Evolutionary conservation across 345 rosid genomes (phyloP).

Genomic region (Pistacia atlantica): DNA sequence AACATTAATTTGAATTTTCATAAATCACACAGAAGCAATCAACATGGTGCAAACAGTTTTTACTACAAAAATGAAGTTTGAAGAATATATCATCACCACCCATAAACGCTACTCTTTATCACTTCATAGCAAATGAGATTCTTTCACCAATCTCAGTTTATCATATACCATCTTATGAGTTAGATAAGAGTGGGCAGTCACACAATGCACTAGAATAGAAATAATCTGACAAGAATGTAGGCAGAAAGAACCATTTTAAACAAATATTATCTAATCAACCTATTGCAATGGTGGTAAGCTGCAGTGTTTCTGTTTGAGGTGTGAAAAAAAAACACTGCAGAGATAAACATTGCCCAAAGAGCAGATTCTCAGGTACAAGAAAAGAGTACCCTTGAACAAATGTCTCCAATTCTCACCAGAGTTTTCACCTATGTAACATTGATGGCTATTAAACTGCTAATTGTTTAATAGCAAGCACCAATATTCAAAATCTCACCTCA

Average conservation of each 20-base stretch:
- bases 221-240: no score
- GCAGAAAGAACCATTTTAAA: background rate
- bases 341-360: background rate
- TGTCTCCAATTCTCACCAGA: background rate
- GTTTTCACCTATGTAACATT: background rate
- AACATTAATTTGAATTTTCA: background rate
- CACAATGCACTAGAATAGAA: no score
- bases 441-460: background rate
- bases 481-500: slow-evolving; percentile 56
- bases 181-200: no score
- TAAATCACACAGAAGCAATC: background rate
- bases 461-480: slow-evolving; percentile 1
- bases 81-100: no score
- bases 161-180: no score
- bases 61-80: no score
- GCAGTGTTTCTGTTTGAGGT: background rate
- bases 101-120: no score
- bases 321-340: background rate
- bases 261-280: background rate
- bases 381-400: background rate
- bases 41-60: background rate
- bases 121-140: no score
- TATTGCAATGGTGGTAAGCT: background rate
- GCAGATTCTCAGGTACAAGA: background rate
- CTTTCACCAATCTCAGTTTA: no score